Conservation (phyloP, 1,284 basidiomycete species). For the Sphagnurus paluster region DNA sequence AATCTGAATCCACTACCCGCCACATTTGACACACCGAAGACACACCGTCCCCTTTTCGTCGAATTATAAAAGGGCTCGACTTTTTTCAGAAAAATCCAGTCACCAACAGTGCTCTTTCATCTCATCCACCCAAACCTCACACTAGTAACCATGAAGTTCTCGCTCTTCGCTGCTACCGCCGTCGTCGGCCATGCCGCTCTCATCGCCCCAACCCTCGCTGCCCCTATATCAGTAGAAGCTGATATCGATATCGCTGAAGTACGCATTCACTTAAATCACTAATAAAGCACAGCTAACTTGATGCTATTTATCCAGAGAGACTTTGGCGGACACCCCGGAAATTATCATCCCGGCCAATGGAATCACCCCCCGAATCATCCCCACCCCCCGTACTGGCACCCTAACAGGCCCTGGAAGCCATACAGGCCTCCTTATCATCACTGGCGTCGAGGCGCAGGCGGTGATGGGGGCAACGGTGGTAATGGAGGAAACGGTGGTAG, state of each 20-base stretch:
- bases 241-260: neutral
- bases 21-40: neutral
- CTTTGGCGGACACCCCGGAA: too few species aligned
- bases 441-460: too few species aligned
- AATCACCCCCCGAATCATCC: neutral
- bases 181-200: neutral
- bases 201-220: neutral
- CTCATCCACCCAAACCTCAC: constrained; percentile 47
- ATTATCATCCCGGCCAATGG: neutral
- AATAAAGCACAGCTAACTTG: neutral
- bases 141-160: neutral
- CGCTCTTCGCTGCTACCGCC: neutral
- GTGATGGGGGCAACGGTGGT: neutral
- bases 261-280: neutral
- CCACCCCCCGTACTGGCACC: too few species aligned
- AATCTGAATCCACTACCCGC: neutral
- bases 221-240: neutral
- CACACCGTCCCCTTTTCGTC: neutral
- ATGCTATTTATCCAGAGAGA: too few species aligned
- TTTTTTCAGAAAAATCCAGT: neutral
- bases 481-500: neutral
- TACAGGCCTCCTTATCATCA: too few species aligned
- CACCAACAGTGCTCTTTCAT: constrained; percentile 39
- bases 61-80: neutral
- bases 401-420: too few species aligned